phyloP scores from a whole-genome alignment of 2,329 filamentous ascomycete genomes.

The Xylaria sp. region DNA sequence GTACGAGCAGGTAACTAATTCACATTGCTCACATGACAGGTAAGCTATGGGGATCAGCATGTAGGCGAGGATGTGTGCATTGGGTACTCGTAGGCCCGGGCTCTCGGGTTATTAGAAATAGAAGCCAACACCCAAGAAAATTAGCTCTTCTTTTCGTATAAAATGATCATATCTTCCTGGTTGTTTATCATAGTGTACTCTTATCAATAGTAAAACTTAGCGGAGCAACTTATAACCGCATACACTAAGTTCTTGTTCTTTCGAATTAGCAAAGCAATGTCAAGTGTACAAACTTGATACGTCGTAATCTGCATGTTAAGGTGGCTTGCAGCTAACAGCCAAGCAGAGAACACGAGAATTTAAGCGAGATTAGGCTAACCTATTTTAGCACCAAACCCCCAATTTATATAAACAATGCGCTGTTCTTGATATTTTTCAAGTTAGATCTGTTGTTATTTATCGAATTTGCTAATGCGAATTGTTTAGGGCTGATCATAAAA shows the following conservation, averaged over 20 bases:
- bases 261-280: not conserved
- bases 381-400: not conserved
- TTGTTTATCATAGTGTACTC: not conserved
- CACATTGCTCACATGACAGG: not conserved
- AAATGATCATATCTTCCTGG: not conserved
- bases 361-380: not conserved
- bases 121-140: not conserved
- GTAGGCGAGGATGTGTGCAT: not conserved
- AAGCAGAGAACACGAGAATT: not conserved
- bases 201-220: not conserved
- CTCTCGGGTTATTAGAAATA: no score
- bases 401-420: not conserved
- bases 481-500: no score
- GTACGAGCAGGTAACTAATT: not conserved
- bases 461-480: no score
- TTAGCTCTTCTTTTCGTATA: not conserved
- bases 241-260: not conserved
- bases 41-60: not conserved
- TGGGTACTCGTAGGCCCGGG: no score
- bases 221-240: no score
- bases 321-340: not conserved
- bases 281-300: not conserved
- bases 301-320: not conserved
- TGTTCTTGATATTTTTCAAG: not conserved
- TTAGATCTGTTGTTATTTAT: not conserved